These are phyloP conservation scores for Umbelopsis sp. DNA, from an alignment of 371 early-diverging fungal genomes.

Conservation along the genomic window DNA sequence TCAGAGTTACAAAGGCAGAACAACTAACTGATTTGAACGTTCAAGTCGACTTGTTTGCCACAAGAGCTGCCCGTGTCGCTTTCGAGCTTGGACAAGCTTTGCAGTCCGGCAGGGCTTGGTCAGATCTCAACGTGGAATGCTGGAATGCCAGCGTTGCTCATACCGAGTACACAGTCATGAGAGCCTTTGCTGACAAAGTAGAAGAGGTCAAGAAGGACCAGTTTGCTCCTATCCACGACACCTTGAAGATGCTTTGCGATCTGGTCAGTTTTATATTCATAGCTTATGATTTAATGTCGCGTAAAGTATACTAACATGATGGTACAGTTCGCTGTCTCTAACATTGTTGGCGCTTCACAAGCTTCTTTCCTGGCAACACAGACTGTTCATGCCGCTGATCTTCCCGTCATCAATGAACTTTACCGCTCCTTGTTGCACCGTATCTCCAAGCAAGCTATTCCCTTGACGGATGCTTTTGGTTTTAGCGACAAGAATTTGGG, in stretches of 20 bases:
- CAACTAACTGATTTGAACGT: constrained; percentile 46
- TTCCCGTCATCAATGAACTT: constrained; percentile 28
- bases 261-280: constrained; percentile 31
- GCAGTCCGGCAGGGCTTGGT: constrained; percentile 46
- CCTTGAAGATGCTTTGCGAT: constrained; percentile 32
- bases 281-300: too few species aligned
- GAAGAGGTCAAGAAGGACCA: constrained; percentile 18
- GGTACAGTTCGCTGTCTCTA: constrained; percentile 41
- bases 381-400: constrained; percentile 35
- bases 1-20: constrained; percentile 24
- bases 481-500: constrained; percentile 65
- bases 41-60: constrained; percentile 62
- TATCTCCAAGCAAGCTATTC: constrained; percentile 63
- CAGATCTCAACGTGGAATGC: constrained; percentile 60
- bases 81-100: constrained; percentile 47
- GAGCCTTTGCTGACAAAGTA: constrained; percentile 5
- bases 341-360: constrained; percentile 29
- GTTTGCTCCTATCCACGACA: constrained; percentile 26
- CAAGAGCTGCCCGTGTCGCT: constrained; percentile 61
- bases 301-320: neutral
- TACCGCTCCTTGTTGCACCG: constrained; percentile 29
- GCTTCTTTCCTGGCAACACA: constrained; percentile 43
- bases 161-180: constrained; percentile 34
- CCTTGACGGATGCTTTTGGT: constrained; percentile 72
- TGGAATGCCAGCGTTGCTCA: constrained; percentile 54